Evolutionary conservation across 2,329 filamentous ascomycete genomes (phyloP), one percentile per base, ranked within the genome.

Genomic region (Mariannaea sp.): DNA sequence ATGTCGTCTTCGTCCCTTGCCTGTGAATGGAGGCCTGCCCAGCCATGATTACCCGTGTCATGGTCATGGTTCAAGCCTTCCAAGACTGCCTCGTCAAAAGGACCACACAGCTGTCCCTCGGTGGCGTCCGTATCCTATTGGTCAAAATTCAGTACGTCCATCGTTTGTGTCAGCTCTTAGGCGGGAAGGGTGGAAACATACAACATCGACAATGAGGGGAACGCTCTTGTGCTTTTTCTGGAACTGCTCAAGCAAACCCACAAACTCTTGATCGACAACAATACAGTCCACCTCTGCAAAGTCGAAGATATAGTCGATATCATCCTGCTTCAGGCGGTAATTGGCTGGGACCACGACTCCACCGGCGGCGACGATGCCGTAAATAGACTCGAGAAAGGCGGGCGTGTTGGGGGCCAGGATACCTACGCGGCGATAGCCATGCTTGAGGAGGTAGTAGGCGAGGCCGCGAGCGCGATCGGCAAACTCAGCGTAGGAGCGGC

Each of bases 401-500:
- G 94, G 94, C 1, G 94, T 99, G 70, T 99, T 99, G 3, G 94
- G 90, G 7, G 86, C 87, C 9, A 99, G 78, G 41, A 99, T 87
- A 6, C 94, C 94, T 5, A 97, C 88, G 55, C 89, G 82, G 65
- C 84, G 87, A 66, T 84, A 85, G 4, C 82, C 80, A 67, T 89
- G 84, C 70, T 89, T 90, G 62, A 83, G 82, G 51, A 99, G 70
- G 70, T 88, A 97, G 73, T 96, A 97, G 12, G 92, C 92, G 14
- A 99, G 77, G 1, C 93, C 94, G 35, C 90, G 78, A 3, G 92
- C 90, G 36, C 94, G 89, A 67, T 96, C 90, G 13, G 94, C 89
- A 54, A 92, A 85, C 66, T 94, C 87, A 53, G 79, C 77, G 70
- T 99, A 99, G 3, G 83, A 87, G 53, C 92, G 84, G 27, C 88